Base-by-base conservation (phyloP, 2,329 filamentous ascomycete species). In the Cladosporium colombiae region DNA sequence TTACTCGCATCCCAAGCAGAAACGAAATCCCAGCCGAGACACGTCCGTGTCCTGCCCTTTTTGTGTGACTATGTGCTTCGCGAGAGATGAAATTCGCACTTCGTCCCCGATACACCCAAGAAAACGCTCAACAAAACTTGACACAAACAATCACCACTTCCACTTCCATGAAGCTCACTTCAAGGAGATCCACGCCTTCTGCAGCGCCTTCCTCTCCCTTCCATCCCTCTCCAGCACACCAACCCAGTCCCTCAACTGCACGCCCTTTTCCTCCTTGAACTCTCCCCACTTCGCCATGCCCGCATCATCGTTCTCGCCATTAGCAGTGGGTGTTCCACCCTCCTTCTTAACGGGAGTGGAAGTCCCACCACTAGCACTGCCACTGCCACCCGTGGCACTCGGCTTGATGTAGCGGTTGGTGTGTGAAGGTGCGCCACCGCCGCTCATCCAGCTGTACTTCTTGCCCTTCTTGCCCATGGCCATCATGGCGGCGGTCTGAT, bases 171-270 rank as follows among this genome's bases (percentile, higher is more conserved):
- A 21, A 55, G 6, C 29, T 65, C 55, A 65, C 58, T 65, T 62
- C 57, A 60, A 25, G 4, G 46, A 56, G 11, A 55, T 65, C 40
- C 70, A 37, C 31, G 86, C 85, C 57, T 80, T 78, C 74, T 90
- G 87, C 57, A 91, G 76, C 27, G 88, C 85, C 74, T 82, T 85
- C 70, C 80, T 81, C 75, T 92, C 89, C 70, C 83, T 84, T 1
- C 91, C 90, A 75, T 96, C 92, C 60, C 88, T 83, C 77, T 97
- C 93, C 56, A 97, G 83, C 67, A 91, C 91, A 23, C 87, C 83
- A 18, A 96, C 82, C 81, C 93, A 88, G 77, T 97, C 94, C 64
- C 94, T 86, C 62, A 96, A 81, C 79, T 97, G 93, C 57, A 97
- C 91, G 29, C 89, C 89, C 70, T 84, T 86, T 72, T 92, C 89